phyloP scores from a whole-genome alignment of 1,284 basidiomycete species.

The Fomes fomentarius region DNA sequence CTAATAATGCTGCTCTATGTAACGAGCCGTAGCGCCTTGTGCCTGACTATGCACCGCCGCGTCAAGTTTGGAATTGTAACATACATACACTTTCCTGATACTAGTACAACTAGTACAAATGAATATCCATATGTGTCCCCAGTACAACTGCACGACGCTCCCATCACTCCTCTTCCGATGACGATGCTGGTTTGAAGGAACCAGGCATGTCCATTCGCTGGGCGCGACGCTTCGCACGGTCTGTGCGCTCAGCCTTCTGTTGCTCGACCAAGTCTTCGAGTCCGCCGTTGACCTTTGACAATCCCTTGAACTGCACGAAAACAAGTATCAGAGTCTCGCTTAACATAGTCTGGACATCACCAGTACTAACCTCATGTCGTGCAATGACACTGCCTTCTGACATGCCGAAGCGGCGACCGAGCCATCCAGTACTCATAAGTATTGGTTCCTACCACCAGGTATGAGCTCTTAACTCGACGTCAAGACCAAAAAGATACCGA shows the following conservation, averaged over 20 bases:
- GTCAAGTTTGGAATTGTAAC: no score
- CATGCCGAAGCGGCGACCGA: constrained; percentile 51
- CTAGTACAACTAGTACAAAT: no score
- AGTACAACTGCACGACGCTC: no score
- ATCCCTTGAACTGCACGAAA: constrained; percentile 91
- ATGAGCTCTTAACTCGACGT: not conserved
- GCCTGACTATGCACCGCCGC: no score
- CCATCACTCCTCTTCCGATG: constrained; percentile 20
- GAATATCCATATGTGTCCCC: no score
- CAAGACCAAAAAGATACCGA: constrained; percentile 31
- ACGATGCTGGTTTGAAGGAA: constrained; percentile 14
- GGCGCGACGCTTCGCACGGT: constrained; percentile 23
- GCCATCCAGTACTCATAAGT: constrained; percentile 92
- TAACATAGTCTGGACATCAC: not conserved
- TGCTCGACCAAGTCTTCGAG: constrained; percentile 82
- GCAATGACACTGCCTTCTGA: constrained; percentile 71
- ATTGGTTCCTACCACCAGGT: constrained; percentile 71
- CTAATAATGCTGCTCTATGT: no score
- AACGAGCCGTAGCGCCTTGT: no score
- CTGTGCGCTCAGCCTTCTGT: constrained; percentile 37
- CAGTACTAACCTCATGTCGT: constrained; percentile 57
- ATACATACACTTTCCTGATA: no score
- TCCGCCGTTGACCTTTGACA: constrained; percentile 67
- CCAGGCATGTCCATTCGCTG: constrained; percentile 26
- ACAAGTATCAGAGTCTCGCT: not conserved